phyloP scores from a whole-genome alignment of 345 rosid species.

The Hibiscus mutabilis region DNA sequence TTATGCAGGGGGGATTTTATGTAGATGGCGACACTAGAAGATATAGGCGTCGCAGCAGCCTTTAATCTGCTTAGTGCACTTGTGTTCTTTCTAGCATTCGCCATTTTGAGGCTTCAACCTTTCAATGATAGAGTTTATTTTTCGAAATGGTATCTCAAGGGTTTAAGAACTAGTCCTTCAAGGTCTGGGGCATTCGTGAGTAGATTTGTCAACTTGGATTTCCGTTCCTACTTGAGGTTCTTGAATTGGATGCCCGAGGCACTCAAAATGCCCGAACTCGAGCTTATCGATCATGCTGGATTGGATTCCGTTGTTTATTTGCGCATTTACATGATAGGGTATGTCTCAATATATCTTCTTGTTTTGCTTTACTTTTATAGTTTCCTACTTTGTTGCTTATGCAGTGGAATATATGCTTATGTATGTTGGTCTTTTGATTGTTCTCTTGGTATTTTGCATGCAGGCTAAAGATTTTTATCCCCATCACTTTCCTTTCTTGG shows the following conservation, averaged over 20 bases:
- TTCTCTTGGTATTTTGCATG: not conserved
- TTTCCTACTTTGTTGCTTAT: not conserved
- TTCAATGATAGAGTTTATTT: slow-evolving; percentile 93
- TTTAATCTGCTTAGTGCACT: slow-evolving; percentile 69
- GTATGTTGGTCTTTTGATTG: not conserved
- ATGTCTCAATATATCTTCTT: slow-evolving; percentile 1
- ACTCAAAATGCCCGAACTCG: slow-evolving; percentile 87
- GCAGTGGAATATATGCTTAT: not conserved
- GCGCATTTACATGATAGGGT: slow-evolving; percentile 93
- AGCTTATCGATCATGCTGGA: slow-evolving; percentile 96
- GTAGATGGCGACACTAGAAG: slow-evolving; percentile 81
- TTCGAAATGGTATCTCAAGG: slow-evolving; percentile 91
- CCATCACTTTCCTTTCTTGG: slow-evolving; percentile 12
- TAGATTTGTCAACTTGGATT: slow-evolving; percentile 69
- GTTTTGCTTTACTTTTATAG: not conserved
- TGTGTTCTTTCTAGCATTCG: slow-evolving; percentile 69
- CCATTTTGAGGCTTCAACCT: slow-evolving; percentile 79
- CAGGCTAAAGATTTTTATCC: slow-evolving; percentile 71
- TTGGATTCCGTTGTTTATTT: slow-evolving; percentile 90
- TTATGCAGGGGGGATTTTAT: slow-evolving; percentile 14
- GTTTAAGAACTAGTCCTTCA: slow-evolving; percentile 67
- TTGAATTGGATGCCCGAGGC: slow-evolving; percentile 94
- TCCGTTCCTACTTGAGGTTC: slow-evolving; percentile 57
- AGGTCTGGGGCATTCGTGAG: slow-evolving; percentile 43
- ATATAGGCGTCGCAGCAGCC: slow-evolving; percentile 77